Base-by-base conservation (phyloP, 139 green algal genomes). In the Asterochloris erici region DNA sequence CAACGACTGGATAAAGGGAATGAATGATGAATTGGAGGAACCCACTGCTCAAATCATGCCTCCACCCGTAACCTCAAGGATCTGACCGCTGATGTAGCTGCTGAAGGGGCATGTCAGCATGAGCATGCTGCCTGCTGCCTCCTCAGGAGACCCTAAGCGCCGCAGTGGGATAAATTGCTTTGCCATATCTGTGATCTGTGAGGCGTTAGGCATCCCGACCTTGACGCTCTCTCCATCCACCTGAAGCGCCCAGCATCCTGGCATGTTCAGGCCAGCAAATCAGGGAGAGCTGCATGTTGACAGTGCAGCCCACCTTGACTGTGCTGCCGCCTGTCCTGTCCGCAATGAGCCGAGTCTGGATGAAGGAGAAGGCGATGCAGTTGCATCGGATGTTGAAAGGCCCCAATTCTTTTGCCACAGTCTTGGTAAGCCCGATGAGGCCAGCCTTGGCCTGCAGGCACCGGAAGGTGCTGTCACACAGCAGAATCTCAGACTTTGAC, bases 301-400 rank as follows among this genome's bases (percentile, higher is more conserved):
- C 76, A 21, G 60, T 62, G 29, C 60, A 70, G 19, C 76, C 76
- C 60, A 54, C 38, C 38, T 54, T 54, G 38, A 54, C 38, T 54
- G 38, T 54, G 38, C 38, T 54, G 38, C 38, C 38, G 6, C 38
- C 38, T 54, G 38, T 54, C 38, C 73, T 83, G 19, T 74, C 74
- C 27, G 74, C 63, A 28, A 75, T 94, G 12, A 97, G 86, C 38
- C 93, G 88, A 13, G 94, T 97, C 75, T 91, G 90, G 63, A 97
- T 96, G 69, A 94, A 89, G 54, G 93, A 92, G 73, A 90, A 96
- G 0, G 88, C 88, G 11, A 98, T 82, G 16, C 87, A 89, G 84
- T 97, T 97, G 88, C 90, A 95, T 23, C 94, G 92, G 15, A 98
- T 84, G 80, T 93, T 93, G 85, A 96, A 91, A 19, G 85, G 77